A percentile compares a stretch with the other conserved stretches of the same genome.
phyloP scores from a whole-genome alignment of 2,329 filamentous ascomycete genomes.

The Chrysosporium keratinophilum region DNA sequence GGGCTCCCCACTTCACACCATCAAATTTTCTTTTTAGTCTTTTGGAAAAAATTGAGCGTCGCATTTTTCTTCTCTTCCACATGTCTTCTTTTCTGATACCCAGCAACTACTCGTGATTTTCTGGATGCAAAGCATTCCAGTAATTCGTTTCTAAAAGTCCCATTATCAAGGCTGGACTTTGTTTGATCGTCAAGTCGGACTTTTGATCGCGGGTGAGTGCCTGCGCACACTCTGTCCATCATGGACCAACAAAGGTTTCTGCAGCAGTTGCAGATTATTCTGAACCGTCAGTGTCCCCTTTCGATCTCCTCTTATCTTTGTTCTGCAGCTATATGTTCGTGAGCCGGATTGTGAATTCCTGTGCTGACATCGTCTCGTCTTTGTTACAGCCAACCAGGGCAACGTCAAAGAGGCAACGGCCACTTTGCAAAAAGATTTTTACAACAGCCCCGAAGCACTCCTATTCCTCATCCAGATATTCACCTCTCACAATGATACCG shows the following conservation, averaged over 20 bases:
- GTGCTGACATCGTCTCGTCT: slow-evolving; percentile 14
- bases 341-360: background rate
- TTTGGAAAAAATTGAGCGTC: background rate
- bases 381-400: slow-evolving; percentile 64
- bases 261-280: slow-evolving; percentile 73
- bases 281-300: slow-evolving; percentile 59
- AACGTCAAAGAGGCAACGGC: slow-evolving; percentile 83
- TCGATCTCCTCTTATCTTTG: background rate
- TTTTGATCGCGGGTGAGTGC: slow-evolving; percentile 17
- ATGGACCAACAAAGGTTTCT: slow-evolving; percentile 81
- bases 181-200: slow-evolving; percentile 19
- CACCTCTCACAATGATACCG: slow-evolving; percentile 60
- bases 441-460: slow-evolving; percentile 72
- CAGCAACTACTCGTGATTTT: slow-evolving; percentile 1
- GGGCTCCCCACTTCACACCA: slow-evolving; percentile 9
- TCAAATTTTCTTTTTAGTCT: slow-evolving; percentile 10
- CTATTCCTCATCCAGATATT: slow-evolving; percentile 80
- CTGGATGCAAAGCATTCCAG: background rate
- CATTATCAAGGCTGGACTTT: slow-evolving; percentile 19
- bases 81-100: slow-evolving; percentile 8
- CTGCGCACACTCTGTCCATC: slow-evolving; percentile 18
- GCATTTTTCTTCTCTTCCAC: background rate
- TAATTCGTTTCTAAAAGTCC: background rate
- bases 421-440: slow-evolving; percentile 87
- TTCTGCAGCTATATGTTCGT: background rate